A percentile compares a stretch with the other conserved stretches of the same genome.
Evolutionary conservation across 2,329 filamentous ascomycete genomes (phyloP).

Genomic region (Alternaria ventricosa): DNA sequence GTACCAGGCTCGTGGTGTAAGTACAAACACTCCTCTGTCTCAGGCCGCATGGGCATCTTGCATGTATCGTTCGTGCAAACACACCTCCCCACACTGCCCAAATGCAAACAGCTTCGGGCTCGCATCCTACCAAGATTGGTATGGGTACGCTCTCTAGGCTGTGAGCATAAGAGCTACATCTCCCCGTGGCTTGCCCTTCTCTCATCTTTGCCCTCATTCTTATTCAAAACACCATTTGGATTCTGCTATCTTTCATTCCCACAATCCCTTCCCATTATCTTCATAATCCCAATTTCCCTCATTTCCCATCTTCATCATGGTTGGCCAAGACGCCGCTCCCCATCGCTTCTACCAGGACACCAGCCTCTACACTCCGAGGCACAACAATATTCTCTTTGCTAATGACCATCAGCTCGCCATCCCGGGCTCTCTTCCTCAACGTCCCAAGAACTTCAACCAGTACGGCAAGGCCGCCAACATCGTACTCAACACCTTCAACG

Average conservation of each 20-base stretch:
- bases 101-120: conserved; percentile 7
- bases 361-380: conserved; percentile 17
- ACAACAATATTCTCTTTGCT: conserved; percentile 35
- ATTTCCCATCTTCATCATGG: conserved; percentile 11
- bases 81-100: background rate
- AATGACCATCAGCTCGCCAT: conserved; percentile 26
- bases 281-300: background rate
- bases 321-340: background rate
- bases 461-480: conserved; percentile 51
- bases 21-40: conserved; percentile 26
- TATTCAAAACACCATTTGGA: conserved; percentile 3
- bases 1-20: conserved; percentile 48
- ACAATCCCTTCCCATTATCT: background rate
- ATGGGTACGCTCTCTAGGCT: background rate
- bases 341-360: conserved; percentile 18
- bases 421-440: conserved; percentile 38
- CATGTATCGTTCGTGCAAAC: conserved; percentile 4
- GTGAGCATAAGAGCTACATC: conserved; percentile 3
- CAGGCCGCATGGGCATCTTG: conserved; percentile 13
- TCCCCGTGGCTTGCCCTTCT: background rate
- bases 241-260: conserved; percentile 2
- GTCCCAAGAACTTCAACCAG: conserved; percentile 47
- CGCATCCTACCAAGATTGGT: background rate
- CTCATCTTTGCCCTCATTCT: background rate
- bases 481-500: conserved; percentile 76